Evolutionary conservation across 768 basidiomycete species (phyloP), one percentile per base, ranked within the genome.

Genomic region (Mrakia gelida): DNA sequence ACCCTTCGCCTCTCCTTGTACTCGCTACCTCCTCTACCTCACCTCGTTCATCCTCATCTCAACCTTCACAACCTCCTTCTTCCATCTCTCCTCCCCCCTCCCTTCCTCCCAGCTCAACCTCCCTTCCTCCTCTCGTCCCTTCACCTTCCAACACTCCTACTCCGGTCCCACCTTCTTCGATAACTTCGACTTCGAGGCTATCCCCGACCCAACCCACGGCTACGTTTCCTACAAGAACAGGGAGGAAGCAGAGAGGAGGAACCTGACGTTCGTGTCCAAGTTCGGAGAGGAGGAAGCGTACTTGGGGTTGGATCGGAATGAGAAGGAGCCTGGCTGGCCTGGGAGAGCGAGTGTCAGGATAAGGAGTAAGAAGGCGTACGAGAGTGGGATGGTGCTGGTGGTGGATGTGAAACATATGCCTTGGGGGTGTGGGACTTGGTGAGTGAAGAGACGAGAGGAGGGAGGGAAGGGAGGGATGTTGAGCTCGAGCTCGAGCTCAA

Each of bases 341-440:
- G 75, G 75, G 23, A 67, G 75, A 45, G 52, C 63, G 23, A 52
- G 45, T 26, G 75, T 75, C 10, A 45, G 75, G 41, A 21, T 75
- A 3, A 54, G 59, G 16, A 75, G 75, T 41, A 75, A 75, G 43
- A 45, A 34, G 26, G 38, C 6, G 26, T 67, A 54, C 23, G 75
- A 75, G 45, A 61, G 34, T 28, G 62, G 62, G 26, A 54, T 52
- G n/a, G 34, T 75, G 18, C 34, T 75, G 45, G 52, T 75, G 7
- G 67, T 75, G 13, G 75, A 75, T 59, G 38, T 75, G 0, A 28
- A 52, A 32, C 75, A 75, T 54, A 45, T 32, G 63, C 75, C 75
- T 21, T 75, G 49, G 41, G 75, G 75, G 1, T 75, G 75, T 43
- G 75, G 75, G 23, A 70, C 75, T 38, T 38, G 38, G 8, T 75